Evolutionary conservation across 805 yeast species (phyloP).

Genomic region (Clavispora carvajalis): DNA sequence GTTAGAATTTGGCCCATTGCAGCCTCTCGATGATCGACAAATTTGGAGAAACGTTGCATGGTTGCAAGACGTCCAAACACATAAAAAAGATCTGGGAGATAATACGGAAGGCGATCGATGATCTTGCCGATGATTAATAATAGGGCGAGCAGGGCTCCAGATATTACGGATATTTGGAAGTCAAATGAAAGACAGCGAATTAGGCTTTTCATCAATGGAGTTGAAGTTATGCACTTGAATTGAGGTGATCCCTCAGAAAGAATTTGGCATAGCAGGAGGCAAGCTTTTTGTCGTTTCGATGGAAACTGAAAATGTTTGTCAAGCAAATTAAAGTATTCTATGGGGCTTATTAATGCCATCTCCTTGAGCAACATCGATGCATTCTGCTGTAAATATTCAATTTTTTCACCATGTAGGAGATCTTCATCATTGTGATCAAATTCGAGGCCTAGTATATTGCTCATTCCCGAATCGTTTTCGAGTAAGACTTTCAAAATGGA

Average conservation of each 20-base stretch:
- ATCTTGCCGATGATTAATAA: conserved; percentile 41
- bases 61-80: conserved; percentile 36
- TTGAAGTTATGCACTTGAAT: conserved; percentile 25
- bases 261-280: not conserved
- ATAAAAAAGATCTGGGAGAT: conserved; percentile 39
- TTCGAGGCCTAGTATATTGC: conserved; percentile 15
- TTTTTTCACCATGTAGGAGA: conserved; percentile 43
- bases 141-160: conserved; percentile 26
- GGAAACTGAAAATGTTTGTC: conserved; percentile 30
- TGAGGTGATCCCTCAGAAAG: conserved; percentile 24
- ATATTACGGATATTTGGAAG: conserved; percentile 33
- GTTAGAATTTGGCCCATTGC: conserved; percentile 4
- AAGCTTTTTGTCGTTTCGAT: conserved; percentile 29
- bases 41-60: conserved; percentile 19
- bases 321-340: conserved; percentile 30
- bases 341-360: conserved; percentile 39
- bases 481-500: conserved; percentile 22
- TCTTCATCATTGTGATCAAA: conserved; percentile 13
- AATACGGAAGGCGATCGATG: conserved; percentile 24
- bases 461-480: conserved; percentile 14
- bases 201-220: conserved; percentile 33
- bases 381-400: conserved; percentile 43
- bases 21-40: conserved; percentile 9
- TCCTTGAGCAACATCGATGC: conserved; percentile 34
- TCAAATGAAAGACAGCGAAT: conserved; percentile 39